Conservation (phyloP, 352 stramenopile genomes). For the Pythium graminicola region DNA sequence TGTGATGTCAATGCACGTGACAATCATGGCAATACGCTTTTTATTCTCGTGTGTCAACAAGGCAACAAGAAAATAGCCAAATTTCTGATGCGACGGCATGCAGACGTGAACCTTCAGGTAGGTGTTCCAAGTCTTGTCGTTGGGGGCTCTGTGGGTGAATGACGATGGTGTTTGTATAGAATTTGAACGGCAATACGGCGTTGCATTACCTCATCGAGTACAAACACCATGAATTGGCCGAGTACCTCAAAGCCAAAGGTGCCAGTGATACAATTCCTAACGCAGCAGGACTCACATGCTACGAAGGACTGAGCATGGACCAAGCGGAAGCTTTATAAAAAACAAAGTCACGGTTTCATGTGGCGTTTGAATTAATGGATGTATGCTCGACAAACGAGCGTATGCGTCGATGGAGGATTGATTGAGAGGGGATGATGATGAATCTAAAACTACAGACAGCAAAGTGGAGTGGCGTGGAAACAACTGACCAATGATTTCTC, state of each 20-base stretch:
- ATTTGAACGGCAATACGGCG: conserved; percentile 92
- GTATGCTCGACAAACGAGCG: background rate
- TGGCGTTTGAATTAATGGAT: conserved; percentile 9
- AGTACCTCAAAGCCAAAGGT: conserved; percentile 93
- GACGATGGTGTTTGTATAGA: conserved; percentile 40
- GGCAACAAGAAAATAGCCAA: conserved; percentile 94
- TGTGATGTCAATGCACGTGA: conserved; percentile 88
- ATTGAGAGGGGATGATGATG: conserved; percentile 10
- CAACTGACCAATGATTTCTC: background rate
- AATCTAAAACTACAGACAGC: conserved; percentile 31
- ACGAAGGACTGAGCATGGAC: conserved; percentile 85
- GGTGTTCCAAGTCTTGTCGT: background rate
- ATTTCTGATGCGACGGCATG: conserved; percentile 89
- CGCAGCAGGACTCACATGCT: conserved; percentile 88
- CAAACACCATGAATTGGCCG: conserved; percentile 83
- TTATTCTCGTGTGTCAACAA: conserved; percentile 93
- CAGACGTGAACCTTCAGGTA: conserved; percentile 90
- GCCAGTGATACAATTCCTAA: conserved; percentile 91
- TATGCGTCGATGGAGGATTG: background rate
- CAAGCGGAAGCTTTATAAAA: conserved; percentile 40
- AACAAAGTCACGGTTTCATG: background rate
- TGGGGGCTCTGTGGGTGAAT: no score
- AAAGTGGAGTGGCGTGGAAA: background rate
- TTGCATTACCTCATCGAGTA: conserved; percentile 96
- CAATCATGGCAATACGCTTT: conserved; percentile 93